Percentiles rank a stretch among this genome's conserved stretches.
phyloP scores from a whole-genome alignment of 2,329 filamentous ascomycete species.

The Colletotrichum cuscutae region DNA sequence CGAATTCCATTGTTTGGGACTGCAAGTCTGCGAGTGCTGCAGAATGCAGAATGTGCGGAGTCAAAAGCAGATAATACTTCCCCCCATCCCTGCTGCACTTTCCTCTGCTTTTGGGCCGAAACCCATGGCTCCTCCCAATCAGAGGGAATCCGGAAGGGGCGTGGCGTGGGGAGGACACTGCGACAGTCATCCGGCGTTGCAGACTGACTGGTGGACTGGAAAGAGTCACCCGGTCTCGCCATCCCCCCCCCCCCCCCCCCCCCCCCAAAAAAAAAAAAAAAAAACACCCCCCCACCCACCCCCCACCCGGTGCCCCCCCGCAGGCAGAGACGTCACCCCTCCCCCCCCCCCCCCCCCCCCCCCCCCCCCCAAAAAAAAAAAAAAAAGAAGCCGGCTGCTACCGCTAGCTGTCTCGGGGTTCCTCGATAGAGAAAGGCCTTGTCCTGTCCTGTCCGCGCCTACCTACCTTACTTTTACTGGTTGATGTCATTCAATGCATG shows the following conservation, averaged over 20 bases:
- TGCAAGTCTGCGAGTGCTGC: background rate
- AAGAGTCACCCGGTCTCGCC: background rate
- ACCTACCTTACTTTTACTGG: background rate
- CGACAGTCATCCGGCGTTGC: background rate
- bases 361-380: no score
- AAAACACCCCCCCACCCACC: no score
- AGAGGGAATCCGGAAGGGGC: background rate
- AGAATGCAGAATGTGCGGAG: background rate
- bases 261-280: no score
- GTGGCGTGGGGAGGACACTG: background rate
- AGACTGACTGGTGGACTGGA: background rate
- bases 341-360: no score
- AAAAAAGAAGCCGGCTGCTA: background rate
- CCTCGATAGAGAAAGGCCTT: no score
- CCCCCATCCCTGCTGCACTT: constrained; percentile 3
- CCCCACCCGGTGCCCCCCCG: no score
- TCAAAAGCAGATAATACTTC: background rate
- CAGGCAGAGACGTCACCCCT: no score
- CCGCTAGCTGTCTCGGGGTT: background rate
- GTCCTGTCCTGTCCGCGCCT: background rate
- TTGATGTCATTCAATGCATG: background rate
- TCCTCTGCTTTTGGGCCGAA: constrained; percentile 6
- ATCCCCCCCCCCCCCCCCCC: background rate
- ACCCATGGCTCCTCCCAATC: background rate
- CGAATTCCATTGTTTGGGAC: background rate